A percentile compares a stretch with the other conserved stretches of the same genome.
These are phyloP conservation scores for Irpex rosettiformis DNA, from an alignment of 1,284 basidiomycete species.

Conservation along the genomic window DNA sequence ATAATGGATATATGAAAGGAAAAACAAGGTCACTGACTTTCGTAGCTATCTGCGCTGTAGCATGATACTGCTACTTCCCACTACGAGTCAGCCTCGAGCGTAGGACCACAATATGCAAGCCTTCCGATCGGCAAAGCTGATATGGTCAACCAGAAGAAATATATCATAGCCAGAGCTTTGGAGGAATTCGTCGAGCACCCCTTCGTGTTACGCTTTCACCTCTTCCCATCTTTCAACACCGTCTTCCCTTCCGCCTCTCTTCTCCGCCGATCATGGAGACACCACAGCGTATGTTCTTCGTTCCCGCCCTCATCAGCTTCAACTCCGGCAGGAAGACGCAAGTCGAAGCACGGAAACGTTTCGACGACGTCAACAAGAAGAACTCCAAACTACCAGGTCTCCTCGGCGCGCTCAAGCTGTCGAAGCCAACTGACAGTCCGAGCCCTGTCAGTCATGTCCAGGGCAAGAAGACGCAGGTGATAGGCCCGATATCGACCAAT, in stretches of 20 bases:
- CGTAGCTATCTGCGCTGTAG: too few species aligned
- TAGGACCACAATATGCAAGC: too few species aligned
- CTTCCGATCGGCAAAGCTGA: too few species aligned
- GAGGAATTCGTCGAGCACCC: too few species aligned
- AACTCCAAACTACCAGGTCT: constrained; percentile 4
- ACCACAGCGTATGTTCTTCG: constrained; percentile 5
- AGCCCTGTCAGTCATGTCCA: not conserved
- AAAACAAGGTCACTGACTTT: too few species aligned
- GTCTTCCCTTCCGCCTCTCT: not conserved
- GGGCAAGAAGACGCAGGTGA: not conserved
- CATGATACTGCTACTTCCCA: too few species aligned
- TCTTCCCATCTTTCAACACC: not conserved
- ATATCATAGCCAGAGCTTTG: too few species aligned
- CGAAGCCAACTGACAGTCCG: not conserved
- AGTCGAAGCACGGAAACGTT: not conserved
- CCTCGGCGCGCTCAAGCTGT: not conserved
- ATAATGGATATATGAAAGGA: too few species aligned
- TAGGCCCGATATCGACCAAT: not conserved
- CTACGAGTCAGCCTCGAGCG: too few species aligned
- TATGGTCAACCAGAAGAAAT: not conserved
- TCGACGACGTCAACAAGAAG: constrained; percentile 4
- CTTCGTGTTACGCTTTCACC: not conserved
- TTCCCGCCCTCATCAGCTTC: constrained; percentile 8
- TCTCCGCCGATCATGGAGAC: not conserved
- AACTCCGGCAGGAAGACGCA: not conserved